Conservation (phyloP, 2,329 filamentous ascomycete genomes). For the Clonostachys rosea region DNA sequence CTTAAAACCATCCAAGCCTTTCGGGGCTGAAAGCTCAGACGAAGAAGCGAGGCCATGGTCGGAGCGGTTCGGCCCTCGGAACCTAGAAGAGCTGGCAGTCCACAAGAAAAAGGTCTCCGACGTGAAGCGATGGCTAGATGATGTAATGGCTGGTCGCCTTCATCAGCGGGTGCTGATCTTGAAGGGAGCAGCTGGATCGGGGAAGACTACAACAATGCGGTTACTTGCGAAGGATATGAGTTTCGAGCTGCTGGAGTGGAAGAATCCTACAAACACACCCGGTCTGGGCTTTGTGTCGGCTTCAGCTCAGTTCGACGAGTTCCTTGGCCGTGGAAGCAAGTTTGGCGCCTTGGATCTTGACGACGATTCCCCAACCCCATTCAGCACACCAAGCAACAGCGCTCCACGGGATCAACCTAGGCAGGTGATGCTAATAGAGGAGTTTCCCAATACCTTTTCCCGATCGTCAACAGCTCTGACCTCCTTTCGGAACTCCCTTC, state of each 20-base stretch:
- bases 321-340: conserved; percentile 74
- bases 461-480: conserved; percentile 59
- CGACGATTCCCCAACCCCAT: conserved; percentile 9
- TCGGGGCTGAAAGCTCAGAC: conserved; percentile 18
- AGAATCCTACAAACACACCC: conserved; percentile 65
- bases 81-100: conserved; percentile 80
- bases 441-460: conserved; percentile 74
- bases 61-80: conserved; percentile 73
- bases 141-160: conserved; percentile 61
- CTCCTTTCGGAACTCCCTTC: conserved; percentile 70
- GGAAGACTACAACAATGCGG: conserved; percentile 84
- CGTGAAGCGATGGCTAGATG: conserved; percentile 77
- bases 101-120: conserved; percentile 92
- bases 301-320: conserved; percentile 85
- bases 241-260: conserved; percentile 83
- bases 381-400: conserved; percentile 14
- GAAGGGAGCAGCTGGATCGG: conserved; percentile 86
- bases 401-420: conserved; percentile 12
- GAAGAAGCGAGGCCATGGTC: conserved; percentile 76
- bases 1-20: conserved; percentile 32
- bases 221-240: conserved; percentile 74
- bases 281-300: conserved; percentile 63
- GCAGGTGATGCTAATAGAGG: conserved; percentile 71
- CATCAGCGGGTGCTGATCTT: conserved; percentile 75
- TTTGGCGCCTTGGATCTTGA: conserved; percentile 66